Conservation (phyloP, 192 early-diverging fungal species). For the Spizellomyces sp. region DNA sequence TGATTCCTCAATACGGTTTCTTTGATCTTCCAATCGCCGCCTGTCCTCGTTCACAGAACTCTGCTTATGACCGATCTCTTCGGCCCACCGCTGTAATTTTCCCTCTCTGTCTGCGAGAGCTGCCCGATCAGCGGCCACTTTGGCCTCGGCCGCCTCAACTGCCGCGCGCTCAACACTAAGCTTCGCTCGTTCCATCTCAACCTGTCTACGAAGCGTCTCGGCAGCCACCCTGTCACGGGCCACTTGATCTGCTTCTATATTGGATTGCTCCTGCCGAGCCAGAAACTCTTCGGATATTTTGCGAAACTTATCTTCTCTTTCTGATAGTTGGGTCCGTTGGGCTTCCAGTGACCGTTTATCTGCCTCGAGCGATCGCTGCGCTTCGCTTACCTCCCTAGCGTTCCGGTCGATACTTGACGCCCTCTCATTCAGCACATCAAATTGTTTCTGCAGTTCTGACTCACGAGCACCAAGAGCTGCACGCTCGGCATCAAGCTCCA, state of each 20-base stretch:
- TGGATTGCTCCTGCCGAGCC: neutral
- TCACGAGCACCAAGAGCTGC: no score
- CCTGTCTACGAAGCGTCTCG: neutral
- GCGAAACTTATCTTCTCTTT: neutral
- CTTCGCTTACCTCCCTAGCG: neutral
- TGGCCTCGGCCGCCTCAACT: neutral
- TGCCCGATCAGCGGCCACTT: neutral
- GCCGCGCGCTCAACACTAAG: neutral
- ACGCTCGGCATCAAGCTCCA: no score
- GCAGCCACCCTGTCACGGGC: neutral
- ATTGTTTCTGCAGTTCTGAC: no score
- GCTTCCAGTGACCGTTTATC: neutral
- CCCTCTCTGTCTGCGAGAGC: neutral
- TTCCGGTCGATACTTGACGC: no score
- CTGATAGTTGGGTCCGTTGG: neutral
- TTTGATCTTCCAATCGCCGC: neutral
- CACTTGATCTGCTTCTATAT: neutral
- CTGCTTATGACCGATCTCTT: neutral
- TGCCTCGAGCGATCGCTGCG: neutral
- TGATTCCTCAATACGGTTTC: neutral
- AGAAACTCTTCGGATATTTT: no score
- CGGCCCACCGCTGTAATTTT: neutral
- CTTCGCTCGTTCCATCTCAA: slow-evolving; percentile 2
- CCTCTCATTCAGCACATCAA: no score
- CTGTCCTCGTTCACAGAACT: neutral